Conservation (phyloP, 2,329 filamentous ascomycete genomes). For the Neocatenulostroma microsporum region DNA sequence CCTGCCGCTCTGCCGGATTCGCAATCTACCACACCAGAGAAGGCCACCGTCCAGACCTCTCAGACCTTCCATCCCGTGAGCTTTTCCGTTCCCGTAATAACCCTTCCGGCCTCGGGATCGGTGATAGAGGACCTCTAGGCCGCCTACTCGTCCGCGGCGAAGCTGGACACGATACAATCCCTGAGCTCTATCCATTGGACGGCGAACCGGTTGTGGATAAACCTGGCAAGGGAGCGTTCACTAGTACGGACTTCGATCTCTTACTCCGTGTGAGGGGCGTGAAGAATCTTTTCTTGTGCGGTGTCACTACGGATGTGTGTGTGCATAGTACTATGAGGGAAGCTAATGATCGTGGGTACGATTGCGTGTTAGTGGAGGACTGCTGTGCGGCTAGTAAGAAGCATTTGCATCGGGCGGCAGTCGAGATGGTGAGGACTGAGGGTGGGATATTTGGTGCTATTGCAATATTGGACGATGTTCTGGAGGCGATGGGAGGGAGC, state of each 20-base stretch:
- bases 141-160: conserved; percentile 53
- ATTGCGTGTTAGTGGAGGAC: conserved; percentile 47
- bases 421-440: conserved; percentile 41
- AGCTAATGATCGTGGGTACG: conserved; percentile 49
- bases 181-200: conserved; percentile 44
- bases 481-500: conserved; percentile 3
- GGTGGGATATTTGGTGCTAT: conserved; percentile 23
- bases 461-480: conserved; percentile 12
- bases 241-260: conserved; percentile 48
- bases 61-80: conserved; percentile 50
- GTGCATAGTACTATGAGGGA: conserved; percentile 50
- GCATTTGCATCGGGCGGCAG: conserved; percentile 34
- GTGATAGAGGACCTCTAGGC: conserved; percentile 47
- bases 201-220: conserved; percentile 49
- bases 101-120: conserved; percentile 44
- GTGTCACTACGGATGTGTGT: conserved; percentile 51
- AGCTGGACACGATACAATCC: conserved; percentile 49
- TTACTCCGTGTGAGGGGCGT: conserved; percentile 45
- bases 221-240: conserved; percentile 47
- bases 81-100: conserved; percentile 47
- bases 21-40: conserved; percentile 46
- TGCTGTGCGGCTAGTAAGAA: conserved; percentile 38
- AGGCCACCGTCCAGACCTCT: conserved; percentile 49
- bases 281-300: conserved; percentile 46
- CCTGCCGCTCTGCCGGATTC: conserved; percentile 35